These are phyloP conservation scores for Fraxinus baroniana DNA, from an alignment of 305 asterid genomes.

Conservation along the genomic window DNA sequence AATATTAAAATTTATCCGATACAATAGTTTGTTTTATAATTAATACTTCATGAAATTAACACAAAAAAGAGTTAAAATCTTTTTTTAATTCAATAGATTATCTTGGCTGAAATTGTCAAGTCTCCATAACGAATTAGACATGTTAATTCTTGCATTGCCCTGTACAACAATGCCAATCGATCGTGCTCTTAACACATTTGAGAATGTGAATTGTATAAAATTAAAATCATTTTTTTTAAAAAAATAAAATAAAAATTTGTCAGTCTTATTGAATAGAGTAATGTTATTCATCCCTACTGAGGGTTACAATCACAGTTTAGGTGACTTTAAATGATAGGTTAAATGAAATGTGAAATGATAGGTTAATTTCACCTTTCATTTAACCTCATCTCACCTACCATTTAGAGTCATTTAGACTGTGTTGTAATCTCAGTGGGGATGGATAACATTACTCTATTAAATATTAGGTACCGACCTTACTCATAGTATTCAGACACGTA, in stretches of 20 bases:
- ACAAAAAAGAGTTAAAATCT: neutral
- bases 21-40: neutral
- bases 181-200: neutral
- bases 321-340: no score
- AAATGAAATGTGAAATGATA: no score
- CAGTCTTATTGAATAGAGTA: neutral
- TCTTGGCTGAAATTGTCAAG: neutral
- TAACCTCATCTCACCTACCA: no score
- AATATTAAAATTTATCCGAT: neutral
- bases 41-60: neutral
- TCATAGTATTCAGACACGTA: neutral
- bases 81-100: neutral
- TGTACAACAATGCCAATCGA: neutral
- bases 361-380: no score
- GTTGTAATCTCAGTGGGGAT: no score
- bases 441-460: no score
- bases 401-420: no score
- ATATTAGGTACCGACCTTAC: neutral
- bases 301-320: no score
- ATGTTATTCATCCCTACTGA: no score
- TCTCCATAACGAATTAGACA: neutral
- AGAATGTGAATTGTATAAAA: neutral
- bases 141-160: neutral
- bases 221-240: neutral
- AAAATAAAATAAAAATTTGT: no score